Percentiles rank a stretch among this genome's conserved stretches.
phyloP scores from a whole-genome alignment of 1,139 yeast species.

The Candida buenavistaensis region DNA sequence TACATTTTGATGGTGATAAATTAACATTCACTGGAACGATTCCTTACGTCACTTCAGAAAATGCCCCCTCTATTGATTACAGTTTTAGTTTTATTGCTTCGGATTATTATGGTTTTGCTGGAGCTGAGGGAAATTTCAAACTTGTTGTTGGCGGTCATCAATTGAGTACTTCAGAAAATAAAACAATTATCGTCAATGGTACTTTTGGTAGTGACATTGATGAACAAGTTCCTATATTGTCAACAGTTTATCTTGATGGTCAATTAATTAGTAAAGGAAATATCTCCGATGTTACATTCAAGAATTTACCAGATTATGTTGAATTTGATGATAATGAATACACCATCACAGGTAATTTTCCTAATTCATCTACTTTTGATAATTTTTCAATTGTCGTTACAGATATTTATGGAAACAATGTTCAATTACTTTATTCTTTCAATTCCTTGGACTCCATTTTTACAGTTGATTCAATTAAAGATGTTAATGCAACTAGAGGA shows the following conservation, averaged over 20 bases:
- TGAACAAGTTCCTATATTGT: constrained; percentile 59
- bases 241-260: constrained; percentile 61
- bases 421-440: constrained; percentile 56
- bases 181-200: constrained; percentile 62
- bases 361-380: constrained; percentile 41
- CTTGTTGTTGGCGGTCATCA: constrained; percentile 87
- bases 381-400: constrained; percentile 57
- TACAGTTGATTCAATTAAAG: constrained; percentile 50
- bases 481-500: constrained; percentile 67
- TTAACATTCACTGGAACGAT: constrained; percentile 84
- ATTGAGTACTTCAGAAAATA: constrained; percentile 60
- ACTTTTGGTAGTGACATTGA: constrained; percentile 58
- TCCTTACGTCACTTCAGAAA: constrained; percentile 78
- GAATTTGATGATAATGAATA: constrained; percentile 40
- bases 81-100: constrained; percentile 77
- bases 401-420: constrained; percentile 66
- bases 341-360: constrained; percentile 60
- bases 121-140: constrained; percentile 67
- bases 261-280: constrained; percentile 44
- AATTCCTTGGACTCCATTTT: constrained; percentile 52
- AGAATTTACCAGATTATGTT: constrained; percentile 63
- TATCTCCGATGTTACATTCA: constrained; percentile 51
- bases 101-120: constrained; percentile 74
- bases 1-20: constrained; percentile 59
- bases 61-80: constrained; percentile 82